These are phyloP conservation scores for Schizochytrium sp. DNA, from an alignment of 108 stramenopile genomes.

Conservation along the genomic window DNA sequence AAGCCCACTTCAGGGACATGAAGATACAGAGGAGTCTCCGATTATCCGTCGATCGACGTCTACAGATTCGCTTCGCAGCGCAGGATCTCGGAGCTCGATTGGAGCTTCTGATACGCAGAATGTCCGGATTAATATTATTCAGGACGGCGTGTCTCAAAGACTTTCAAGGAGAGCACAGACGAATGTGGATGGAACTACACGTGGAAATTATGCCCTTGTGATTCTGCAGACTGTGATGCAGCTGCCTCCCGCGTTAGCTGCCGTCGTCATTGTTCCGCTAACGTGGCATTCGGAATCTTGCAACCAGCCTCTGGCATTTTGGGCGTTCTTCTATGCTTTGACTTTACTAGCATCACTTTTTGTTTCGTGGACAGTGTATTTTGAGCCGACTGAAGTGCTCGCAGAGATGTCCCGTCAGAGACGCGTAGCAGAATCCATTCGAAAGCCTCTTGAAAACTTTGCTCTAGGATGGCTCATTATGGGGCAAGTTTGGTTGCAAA, in stretches of 20 bases:
- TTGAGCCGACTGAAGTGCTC: constrained; percentile 49
- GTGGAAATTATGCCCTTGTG: constrained; percentile 5
- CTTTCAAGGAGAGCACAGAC: background rate
- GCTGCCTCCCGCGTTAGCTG: constrained; percentile 39
- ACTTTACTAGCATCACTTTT: background rate
- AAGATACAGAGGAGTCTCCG: constrained; percentile 10
- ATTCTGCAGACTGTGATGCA: constrained; percentile 32
- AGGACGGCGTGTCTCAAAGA: constrained; percentile 43
- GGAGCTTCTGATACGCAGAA: background rate
- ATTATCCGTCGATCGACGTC: constrained; percentile 2
- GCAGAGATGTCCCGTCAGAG: constrained; percentile 14
- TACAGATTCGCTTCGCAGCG: constrained; percentile 2
- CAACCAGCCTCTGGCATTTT: constrained; percentile 56
- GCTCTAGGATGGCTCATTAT: constrained; percentile 75
- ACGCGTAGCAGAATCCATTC: background rate
- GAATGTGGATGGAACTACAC: background rate
- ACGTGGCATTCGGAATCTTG: constrained; percentile 15
- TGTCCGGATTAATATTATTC: background rate
- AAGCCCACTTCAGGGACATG: background rate
- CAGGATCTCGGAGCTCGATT: background rate
- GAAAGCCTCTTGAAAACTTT: constrained; percentile 66
- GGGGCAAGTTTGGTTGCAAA: constrained; percentile 74
- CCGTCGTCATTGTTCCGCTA: constrained; percentile 28
- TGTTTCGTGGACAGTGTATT: constrained; percentile 8
- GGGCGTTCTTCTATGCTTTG: constrained; percentile 37